A percentile compares a stretch with the other conserved stretches of the same genome.
These are phyloP conservation scores for Mrakia frigida DNA, from an alignment of 768 basidiomycete species.

Conservation along the genomic window DNA sequence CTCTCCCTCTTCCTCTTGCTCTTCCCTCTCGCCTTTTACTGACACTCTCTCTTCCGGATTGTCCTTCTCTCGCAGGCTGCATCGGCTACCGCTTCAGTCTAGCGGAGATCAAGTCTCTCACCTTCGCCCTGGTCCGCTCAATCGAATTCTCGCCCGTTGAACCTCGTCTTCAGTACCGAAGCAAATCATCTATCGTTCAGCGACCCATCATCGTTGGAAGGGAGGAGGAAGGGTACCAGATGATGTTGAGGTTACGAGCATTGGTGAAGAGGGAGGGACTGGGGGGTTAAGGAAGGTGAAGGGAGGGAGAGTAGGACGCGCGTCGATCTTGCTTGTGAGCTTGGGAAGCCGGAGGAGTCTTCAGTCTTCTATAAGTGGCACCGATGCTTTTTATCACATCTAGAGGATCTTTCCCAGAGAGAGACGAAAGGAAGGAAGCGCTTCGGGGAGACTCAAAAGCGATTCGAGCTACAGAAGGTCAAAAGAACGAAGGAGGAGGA, in stretches of 20 bases:
- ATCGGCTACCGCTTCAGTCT: constrained; percentile 45
- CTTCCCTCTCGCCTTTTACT: too few relatives aligned
- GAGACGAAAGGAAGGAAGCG: too few relatives aligned
- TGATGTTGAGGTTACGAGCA: background rate
- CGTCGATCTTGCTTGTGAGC: too few relatives aligned
- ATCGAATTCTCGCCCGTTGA: background rate
- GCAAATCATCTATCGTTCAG: background rate
- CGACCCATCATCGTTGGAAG: background rate
- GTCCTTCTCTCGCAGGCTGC: background rate
- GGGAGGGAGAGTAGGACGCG: background rate
- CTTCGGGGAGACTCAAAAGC: too few relatives aligned
- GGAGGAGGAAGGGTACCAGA: background rate
- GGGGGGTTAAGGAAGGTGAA: background rate
- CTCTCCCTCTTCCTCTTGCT: constrained; percentile 6
- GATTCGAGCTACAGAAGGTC: too few relatives aligned
- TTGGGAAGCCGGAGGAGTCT: too few relatives aligned
- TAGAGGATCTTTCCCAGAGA: too few relatives aligned
- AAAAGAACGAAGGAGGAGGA: too few relatives aligned
- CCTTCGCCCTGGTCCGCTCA: background rate
- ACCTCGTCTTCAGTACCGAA: background rate
- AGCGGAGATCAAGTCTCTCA: constrained; percentile 34
- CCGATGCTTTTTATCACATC: too few relatives aligned
- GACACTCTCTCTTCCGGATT: too few relatives aligned
- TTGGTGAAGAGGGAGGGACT: background rate
- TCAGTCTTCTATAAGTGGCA: too few relatives aligned